Evolutionary conservation across 108 stramenopile species (phyloP).

Genomic region (Conticribra guillardii): DNA sequence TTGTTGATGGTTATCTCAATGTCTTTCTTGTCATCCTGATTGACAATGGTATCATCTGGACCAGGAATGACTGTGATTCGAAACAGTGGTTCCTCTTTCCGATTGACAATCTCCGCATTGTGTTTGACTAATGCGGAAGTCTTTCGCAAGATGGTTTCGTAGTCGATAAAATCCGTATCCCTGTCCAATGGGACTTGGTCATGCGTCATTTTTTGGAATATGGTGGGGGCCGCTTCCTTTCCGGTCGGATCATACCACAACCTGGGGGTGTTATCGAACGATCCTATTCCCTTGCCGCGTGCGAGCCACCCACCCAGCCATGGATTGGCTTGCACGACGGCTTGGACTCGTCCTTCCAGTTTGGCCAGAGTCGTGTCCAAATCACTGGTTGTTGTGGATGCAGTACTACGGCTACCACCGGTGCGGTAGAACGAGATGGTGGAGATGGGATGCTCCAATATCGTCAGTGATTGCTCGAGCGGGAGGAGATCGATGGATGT

Average conservation of each 20-base stretch:
- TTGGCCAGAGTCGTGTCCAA: conserved; percentile 1
- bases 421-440: conserved; percentile 40
- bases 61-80: conserved; percentile 33
- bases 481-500: conserved; percentile 45
- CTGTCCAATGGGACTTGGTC: conserved; percentile 31
- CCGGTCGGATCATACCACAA: conserved; percentile 52
- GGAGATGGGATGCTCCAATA: conserved; percentile 45
- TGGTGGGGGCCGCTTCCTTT: conserved; percentile 30
- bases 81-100: conserved; percentile 46
- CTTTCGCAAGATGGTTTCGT: conserved; percentile 26
- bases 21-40: not conserved
- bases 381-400: conserved; percentile 22
- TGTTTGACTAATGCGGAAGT: conserved; percentile 33
- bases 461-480: conserved; percentile 39
- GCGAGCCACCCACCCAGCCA: conserved; percentile 55
- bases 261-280: conserved; percentile 35
- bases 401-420: too few species aligned
- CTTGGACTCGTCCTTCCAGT: conserved; percentile 28
- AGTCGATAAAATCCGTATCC: conserved; percentile 34
- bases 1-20: too few species aligned
- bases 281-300: conserved; percentile 32
- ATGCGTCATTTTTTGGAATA: conserved; percentile 37
- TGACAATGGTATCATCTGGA: not conserved
- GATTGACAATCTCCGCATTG: conserved; percentile 31
- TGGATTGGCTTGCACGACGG: conserved; percentile 38